Evolutionary conservation across 768 basidiomycete genomes (phyloP).

Genomic region (Nevesoporus exiguus): DNA sequence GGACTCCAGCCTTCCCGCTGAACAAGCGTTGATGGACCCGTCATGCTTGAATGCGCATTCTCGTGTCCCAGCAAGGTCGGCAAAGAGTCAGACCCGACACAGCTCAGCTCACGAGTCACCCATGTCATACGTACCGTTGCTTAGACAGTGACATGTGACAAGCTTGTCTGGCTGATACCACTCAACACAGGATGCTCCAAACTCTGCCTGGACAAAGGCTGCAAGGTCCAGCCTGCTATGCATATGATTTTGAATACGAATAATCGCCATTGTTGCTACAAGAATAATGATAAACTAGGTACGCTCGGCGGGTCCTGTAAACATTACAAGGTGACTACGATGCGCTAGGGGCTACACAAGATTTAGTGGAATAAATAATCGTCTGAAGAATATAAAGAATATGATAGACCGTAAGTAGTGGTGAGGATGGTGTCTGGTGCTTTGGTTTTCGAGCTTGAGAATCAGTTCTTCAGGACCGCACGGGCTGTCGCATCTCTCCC

Average conservation of each 20-base stretch:
- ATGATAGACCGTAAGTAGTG: conserved; percentile 7
- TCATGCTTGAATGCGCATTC: too few relatives aligned
- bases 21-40: too few relatives aligned
- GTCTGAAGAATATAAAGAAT: background rate
- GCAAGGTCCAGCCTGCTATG: background rate
- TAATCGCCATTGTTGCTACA: conserved; percentile 17
- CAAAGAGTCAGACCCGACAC: too few relatives aligned
- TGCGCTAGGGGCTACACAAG: conserved; percentile 25
- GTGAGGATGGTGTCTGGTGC: background rate
- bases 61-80: too few relatives aligned
- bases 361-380: conserved; percentile 23
- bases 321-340: conserved; percentile 13
- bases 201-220: background rate
- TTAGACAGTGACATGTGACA: too few relatives aligned
- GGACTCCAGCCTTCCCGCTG: too few relatives aligned
- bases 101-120: too few relatives aligned
- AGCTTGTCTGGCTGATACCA: too few relatives aligned
- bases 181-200: too few relatives aligned
- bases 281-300: conserved; percentile 9
- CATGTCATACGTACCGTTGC: too few relatives aligned
- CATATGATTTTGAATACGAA: background rate
- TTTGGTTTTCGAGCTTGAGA: background rate
- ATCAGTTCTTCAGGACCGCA: conserved; percentile 43
- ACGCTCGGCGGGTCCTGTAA: conserved; percentile 2
- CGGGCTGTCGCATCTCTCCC: conserved; percentile 84